Conservation (phyloP, 768 basidiomycete species). For the Suillus bovinus region DNA sequence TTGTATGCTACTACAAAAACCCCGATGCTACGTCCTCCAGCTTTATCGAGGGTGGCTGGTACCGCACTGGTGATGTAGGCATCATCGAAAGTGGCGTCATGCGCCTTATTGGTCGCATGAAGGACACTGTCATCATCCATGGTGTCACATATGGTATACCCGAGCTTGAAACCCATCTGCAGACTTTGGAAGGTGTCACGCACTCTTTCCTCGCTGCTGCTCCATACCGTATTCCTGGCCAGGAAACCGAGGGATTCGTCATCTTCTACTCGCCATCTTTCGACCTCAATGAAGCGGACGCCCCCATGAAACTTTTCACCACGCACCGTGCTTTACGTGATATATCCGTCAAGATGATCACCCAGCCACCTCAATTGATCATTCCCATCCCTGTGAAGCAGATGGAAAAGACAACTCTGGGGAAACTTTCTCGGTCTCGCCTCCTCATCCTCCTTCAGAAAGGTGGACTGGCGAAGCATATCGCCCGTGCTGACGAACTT, state of each 20-base stretch:
- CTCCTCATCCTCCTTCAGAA: constrained; percentile 37
- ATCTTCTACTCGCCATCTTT: constrained; percentile 38
- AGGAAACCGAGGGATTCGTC: constrained; percentile 42
- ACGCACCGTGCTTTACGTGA: constrained; percentile 34
- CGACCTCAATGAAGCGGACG: constrained; percentile 25
- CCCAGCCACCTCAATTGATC: constrained; percentile 37
- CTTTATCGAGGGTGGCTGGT: constrained; percentile 53
- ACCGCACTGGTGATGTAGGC: constrained; percentile 58
- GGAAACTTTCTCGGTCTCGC: constrained; percentile 44
- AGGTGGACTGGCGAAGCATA: constrained; percentile 34
- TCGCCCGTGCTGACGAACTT: constrained; percentile 29
- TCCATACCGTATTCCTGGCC: constrained; percentile 36
- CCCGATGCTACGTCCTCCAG: constrained; percentile 45
- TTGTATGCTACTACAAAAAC: constrained; percentile 50
- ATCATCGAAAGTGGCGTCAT: constrained; percentile 35
- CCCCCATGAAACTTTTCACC: constrained; percentile 20
- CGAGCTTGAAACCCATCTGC: constrained; percentile 37
- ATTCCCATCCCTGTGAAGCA: constrained; percentile 38
- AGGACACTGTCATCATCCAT: constrained; percentile 41
- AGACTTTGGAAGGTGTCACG: constrained; percentile 36
- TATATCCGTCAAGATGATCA: constrained; percentile 31
- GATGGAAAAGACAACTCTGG: constrained; percentile 45
- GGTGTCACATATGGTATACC: constrained; percentile 39
- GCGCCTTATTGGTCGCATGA: constrained; percentile 38
- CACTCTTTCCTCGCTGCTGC: constrained; percentile 35